These are phyloP conservation scores for Xylaria sp. DNA, from an alignment of 2,329 filamentous ascomycete genomes.

Conservation along the genomic window DNA sequence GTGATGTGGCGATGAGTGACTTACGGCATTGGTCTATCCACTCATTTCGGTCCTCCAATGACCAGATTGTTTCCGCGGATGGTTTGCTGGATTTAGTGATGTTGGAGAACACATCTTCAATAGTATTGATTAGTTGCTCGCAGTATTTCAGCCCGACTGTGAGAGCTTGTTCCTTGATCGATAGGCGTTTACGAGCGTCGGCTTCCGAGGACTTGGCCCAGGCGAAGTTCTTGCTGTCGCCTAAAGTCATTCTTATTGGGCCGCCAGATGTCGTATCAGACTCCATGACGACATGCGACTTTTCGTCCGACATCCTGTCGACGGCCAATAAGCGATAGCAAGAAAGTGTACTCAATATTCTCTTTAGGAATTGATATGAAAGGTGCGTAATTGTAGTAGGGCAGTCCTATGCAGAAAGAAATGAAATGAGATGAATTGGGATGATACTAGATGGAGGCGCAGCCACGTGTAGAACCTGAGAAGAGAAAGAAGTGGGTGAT, in stretches of 20 bases:
- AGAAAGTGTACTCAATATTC: background rate
- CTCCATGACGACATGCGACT: background rate
- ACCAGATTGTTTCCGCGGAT: conserved; percentile 13
- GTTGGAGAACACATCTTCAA: background rate
- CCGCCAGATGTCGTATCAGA: too few species aligned
- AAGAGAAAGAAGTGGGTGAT: too few species aligned
- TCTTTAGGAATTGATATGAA: background rate
- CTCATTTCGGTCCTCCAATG: conserved; percentile 15
- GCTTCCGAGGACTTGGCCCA: conserved; percentile 6
- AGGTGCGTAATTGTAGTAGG: background rate
- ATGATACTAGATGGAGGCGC: background rate
- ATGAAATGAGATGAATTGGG: background rate
- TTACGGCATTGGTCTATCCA: conserved; percentile 19
- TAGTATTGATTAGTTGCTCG: background rate
- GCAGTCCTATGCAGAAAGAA: background rate
- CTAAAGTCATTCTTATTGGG: background rate
- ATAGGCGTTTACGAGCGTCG: conserved; percentile 1
- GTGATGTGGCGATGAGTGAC: background rate
- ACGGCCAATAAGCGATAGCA: background rate
- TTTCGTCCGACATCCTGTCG: background rate
- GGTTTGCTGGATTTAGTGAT: conserved; percentile 2
- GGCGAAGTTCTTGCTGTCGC: background rate
- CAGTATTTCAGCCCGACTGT: conserved; percentile 12
- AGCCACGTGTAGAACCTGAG: too few species aligned
- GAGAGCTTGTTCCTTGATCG: conserved; percentile 22